Base-by-base conservation (phyloP, 2,329 filamentous ascomycete genomes). In the Ceratocystiopsis sp. region DNA sequence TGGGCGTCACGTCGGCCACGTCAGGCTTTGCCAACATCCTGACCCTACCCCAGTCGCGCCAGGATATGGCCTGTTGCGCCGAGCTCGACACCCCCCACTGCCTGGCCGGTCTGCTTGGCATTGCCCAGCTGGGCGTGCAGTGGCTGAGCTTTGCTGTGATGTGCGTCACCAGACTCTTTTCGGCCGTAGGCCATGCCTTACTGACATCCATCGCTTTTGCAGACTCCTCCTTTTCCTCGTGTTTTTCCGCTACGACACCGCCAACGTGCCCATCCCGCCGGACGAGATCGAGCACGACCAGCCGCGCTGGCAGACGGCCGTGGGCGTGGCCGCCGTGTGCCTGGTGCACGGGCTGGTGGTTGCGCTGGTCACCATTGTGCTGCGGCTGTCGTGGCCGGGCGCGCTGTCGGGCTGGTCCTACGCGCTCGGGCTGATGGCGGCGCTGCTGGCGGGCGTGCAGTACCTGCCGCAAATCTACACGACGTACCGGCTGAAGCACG, bases 401-500 rank as follows among this genome's bases (percentile, higher is more conserved):
- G 67, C 77, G 46, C 71, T 94, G 2, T 73, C 78, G 42, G 64
- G 65, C 25, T 96, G 86, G 85, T 89, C 91, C 16, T 86, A 93
- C 55, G 66, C 82, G 49, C 72, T 95, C 12, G 91, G 91, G 1
- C 65, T 94, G 46, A 74, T 84, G 57, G 78, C 84, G 16, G 82
- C 84, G 0, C 61, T 75, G 1, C 73, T 98, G 6, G 84, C 91
- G 0, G 80, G 75, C 0, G 72, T 96, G 18, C 91, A 98, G 62
- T 98, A 96, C 60, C 66, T 98, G 15, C 91, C 91, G 0, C 91
- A 98, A 62, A 93, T 98, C 50, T 86, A 78, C 64, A 95, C 83
- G 42, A 98, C 91, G 0, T 93, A 84, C 62, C 73, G 68, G 42
- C 66, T 95, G 45, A 82, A 89, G 57, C 80, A 87, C 53, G 81